These are phyloP conservation scores for Microsporum audouinii DNA, from an alignment of 2,329 filamentous ascomycete species.

Conservation along the genomic window DNA sequence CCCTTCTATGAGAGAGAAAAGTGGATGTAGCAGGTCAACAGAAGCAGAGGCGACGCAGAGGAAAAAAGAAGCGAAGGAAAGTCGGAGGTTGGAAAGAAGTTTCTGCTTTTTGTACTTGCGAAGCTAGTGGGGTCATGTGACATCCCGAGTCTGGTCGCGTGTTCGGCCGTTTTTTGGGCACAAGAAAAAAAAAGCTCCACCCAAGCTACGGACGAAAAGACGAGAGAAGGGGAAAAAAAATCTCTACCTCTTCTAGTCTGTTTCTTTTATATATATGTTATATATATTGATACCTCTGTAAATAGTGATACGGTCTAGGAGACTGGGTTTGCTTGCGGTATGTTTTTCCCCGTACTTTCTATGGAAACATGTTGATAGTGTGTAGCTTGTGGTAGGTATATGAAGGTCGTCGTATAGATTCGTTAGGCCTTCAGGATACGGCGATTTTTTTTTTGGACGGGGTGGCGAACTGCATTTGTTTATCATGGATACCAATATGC, in stretches of 20 bases:
- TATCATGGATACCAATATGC: neutral
- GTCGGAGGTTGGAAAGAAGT: neutral
- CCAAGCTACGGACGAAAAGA: neutral
- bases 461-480: neutral
- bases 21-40: neutral
- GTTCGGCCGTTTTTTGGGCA: neutral
- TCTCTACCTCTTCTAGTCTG: neutral
- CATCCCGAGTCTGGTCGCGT: neutral
- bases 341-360: neutral
- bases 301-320: neutral
- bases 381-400: neutral
- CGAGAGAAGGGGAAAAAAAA: neutral
- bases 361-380: neutral
- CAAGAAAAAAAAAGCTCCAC: neutral
- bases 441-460: neutral
- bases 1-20: neutral
- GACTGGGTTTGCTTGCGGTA: neutral
- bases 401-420: neutral
- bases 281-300: neutral
- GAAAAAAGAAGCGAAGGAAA: neutral
- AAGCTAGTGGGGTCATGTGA: constrained; percentile 7
- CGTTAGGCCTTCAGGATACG: neutral
- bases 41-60: neutral
- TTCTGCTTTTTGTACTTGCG: constrained; percentile 6
- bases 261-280: neutral